phyloP scores from a whole-genome alignment of 2,329 filamentous ascomycete genomes.

The Fusarium sp. region DNA sequence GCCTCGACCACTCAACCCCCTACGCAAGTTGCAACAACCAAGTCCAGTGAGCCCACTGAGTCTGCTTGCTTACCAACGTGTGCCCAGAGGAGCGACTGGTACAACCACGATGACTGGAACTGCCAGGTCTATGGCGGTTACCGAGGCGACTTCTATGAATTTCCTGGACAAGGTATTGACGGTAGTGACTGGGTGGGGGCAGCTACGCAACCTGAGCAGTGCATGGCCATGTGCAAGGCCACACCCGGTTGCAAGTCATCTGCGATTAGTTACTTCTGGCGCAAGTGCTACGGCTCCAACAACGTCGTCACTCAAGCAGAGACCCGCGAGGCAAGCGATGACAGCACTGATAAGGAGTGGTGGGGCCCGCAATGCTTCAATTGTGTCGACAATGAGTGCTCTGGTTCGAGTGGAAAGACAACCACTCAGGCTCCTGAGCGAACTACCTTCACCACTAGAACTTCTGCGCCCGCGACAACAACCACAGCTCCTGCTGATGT shows the following conservation, averaged over 20 bases:
- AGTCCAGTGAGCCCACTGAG: not conserved
- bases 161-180: not conserved
- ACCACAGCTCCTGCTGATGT: not conserved
- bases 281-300: slow-evolving; percentile 1
- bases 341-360: not conserved
- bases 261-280: not conserved
- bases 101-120: not conserved
- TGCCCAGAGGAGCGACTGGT: not conserved
- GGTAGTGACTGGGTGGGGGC: not conserved
- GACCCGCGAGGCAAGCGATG: not conserved
- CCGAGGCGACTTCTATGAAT: not conserved
- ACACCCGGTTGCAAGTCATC: not conserved
- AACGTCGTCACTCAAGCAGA: not conserved
- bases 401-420: not conserved
- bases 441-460: not conserved
- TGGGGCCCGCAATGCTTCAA: not conserved
- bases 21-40: not conserved
- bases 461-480: not conserved
- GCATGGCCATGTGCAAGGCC: not conserved
- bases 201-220: not conserved
- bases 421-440: not conserved
- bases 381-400: not conserved
- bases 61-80: not conserved
- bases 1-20: not conserved
- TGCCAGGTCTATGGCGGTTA: not conserved